These are phyloP conservation scores for Asterophora parasitica DNA, from an alignment of 768 basidiomycete species.

Conservation along the genomic window DNA sequence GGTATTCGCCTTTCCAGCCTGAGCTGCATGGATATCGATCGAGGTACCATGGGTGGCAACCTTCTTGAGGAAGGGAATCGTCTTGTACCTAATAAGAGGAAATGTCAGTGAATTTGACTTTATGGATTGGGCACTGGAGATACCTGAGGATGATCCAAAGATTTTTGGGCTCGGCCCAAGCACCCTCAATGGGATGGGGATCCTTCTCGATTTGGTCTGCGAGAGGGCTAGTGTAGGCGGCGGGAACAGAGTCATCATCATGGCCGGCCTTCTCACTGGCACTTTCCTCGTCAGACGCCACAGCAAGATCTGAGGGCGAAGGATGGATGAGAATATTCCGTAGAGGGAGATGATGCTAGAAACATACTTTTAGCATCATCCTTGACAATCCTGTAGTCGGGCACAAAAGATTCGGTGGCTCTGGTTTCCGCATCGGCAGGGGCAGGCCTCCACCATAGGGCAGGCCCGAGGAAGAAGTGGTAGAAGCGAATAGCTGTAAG, in stretches of 20 bases:
- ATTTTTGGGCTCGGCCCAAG: conserved; percentile 24
- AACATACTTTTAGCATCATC: conserved; percentile 6
- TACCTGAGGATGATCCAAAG: conserved; percentile 21
- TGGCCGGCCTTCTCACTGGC: conserved; percentile 13
- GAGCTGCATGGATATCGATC: conserved; percentile 21
- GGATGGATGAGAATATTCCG: background rate
- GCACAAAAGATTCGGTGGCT: conserved; percentile 15
- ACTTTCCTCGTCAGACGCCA: conserved; percentile 13
- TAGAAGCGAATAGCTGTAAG: conserved; percentile 21
- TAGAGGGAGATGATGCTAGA: background rate
- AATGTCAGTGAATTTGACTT: background rate
- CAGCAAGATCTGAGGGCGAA: background rate
- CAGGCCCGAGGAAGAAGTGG: conserved; percentile 27
- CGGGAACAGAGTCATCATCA: background rate
- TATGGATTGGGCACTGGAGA: background rate
- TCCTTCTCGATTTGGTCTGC: conserved; percentile 13
- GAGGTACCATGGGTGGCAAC: conserved; percentile 18
- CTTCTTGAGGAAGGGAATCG: conserved; percentile 19
- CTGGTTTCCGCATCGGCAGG: conserved; percentile 17
- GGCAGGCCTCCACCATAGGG: conserved; percentile 21
- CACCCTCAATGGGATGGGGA: conserved; percentile 22
- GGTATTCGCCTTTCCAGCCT: conserved; percentile 8
- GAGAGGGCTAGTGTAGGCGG: conserved; percentile 6
- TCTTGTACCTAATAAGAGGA: conserved; percentile 15
- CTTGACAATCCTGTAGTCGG: conserved; percentile 24